Evolutionary conservation across 2,329 filamentous ascomycete species (phyloP), one percentile per base, ranked within the genome.

Genomic region (Sporothrix luriei): DNA sequence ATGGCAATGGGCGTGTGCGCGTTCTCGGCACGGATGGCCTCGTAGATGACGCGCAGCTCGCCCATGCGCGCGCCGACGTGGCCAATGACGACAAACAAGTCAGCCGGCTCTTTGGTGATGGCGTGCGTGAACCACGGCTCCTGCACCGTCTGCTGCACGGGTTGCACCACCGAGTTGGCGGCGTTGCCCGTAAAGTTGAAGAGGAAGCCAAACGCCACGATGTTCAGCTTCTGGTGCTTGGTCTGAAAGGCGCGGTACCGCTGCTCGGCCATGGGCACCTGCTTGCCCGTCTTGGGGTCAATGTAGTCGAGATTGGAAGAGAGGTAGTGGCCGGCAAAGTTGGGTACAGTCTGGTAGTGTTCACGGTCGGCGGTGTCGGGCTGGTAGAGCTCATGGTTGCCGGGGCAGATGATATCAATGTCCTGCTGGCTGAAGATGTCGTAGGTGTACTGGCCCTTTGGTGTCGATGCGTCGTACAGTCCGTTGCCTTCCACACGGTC

Each of bases 371-470:
- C 91, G 0, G 93, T 91, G 72, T 90, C 89, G 69, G 85, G 82
- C 75, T 93, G 88, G 82, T 99, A 99, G 14, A 99, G 86, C 81
- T 99, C 95, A 81, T 99, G 95, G 76, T 99, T 99, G 65, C 95
- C 95, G 0, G 90, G 90, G 74, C 89, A 94, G 62, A 98, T 85
- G 33, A 97, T 81, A 77, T 98, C 94, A 74, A 97, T 88, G 55
- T 88, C 80, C 77, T 97, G 93, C 76, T 96, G 84, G 72, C 88
- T 89, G 77, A 95, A 88, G 69, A 98, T 95, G 73, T 94, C 91
- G 77, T 93, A 94, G 0, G 92, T 93, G 78, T 93, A 97, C 76
- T 90, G 85, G 26, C 95, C 95, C 77, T 96, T 96, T 10, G 95
- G 95, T 38, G 85, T 83, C 0, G 93, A 97, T 5, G 90, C 91